Conservation (phyloP, 2,329 filamentous ascomycete genomes). For the Verticillium nubilum region DNA sequence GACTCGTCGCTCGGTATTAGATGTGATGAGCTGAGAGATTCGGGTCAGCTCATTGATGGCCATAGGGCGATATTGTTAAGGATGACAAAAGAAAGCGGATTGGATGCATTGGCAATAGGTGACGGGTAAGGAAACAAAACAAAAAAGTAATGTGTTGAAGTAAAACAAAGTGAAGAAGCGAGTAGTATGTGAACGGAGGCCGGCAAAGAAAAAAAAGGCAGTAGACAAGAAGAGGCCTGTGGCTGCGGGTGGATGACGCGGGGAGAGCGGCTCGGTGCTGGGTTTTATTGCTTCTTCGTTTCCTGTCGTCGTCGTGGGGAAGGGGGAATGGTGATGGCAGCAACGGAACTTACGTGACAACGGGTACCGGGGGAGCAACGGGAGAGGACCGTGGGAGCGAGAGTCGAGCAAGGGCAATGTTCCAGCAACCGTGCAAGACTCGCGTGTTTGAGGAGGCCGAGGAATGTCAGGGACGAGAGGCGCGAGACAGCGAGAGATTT, state of each 20-base stretch:
- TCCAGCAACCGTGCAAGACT: conserved; percentile 13
- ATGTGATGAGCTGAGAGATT: not conserved
- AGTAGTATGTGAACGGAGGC: not conserved
- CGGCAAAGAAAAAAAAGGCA: not conserved
- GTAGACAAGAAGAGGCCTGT: not conserved
- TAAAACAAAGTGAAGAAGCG: not conserved
- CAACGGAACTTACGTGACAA: conserved; percentile 11
- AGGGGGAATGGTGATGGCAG: not conserved
- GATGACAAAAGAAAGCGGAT: conserved; percentile 1
- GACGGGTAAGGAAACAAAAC: not conserved
- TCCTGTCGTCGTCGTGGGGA: not conserved
- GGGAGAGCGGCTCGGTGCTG: not conserved
- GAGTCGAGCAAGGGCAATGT: conserved; percentile 14
- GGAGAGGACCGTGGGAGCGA: conserved; percentile 2
- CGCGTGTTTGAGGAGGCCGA: conserved; percentile 2
- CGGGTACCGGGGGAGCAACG: not conserved
- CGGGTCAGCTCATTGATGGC: not conserved
- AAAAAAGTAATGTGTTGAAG: not conserved
- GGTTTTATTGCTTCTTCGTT: not conserved
- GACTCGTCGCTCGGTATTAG: conserved; percentile 2
- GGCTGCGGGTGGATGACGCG: not conserved
- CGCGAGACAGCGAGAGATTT: not conserved
- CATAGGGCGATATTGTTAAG: not conserved
- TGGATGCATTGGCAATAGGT: not conserved
- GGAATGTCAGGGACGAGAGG: conserved; percentile 2